Conservation (phyloP, 2,329 filamentous ascomycete species). For the Cladobotryum mycophilum region DNA sequence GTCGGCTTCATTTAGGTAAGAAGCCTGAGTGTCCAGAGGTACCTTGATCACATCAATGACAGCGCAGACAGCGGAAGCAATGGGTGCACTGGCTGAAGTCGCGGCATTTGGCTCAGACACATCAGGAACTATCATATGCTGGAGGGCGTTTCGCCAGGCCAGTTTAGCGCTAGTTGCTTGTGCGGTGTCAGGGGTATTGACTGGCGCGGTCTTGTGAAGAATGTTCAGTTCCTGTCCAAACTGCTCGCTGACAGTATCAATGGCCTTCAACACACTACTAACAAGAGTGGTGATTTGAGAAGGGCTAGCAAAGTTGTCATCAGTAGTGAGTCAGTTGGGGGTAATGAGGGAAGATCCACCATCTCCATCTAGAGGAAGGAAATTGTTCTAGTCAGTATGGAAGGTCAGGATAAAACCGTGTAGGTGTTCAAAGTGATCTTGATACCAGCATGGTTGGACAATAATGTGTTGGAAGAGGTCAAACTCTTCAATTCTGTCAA, state of each 20-base stretch:
- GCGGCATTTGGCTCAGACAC: conserved; percentile 30
- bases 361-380: not conserved
- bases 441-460: not conserved
- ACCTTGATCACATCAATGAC: not conserved
- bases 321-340: conserved; percentile 1
- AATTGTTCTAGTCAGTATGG: not conserved
- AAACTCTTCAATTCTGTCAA: not conserved
- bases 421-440: conserved; percentile 4
- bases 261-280: not conserved
- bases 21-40: conserved; percentile 8
- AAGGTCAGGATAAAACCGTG: not conserved
- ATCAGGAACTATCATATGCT: conserved; percentile 25
- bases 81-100: conserved; percentile 24
- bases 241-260: not conserved
- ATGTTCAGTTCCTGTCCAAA: not conserved
- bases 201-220: not conserved
- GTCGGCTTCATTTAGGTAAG: conserved; percentile 48
- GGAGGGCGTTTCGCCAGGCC: conserved; percentile 2
- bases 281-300: not conserved
- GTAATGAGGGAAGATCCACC: conserved; percentile 1
- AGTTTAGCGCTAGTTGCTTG: conserved; percentile 2
- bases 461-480: not conserved
- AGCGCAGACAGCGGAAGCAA: not conserved
- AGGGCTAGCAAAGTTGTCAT: not conserved
- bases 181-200: conserved; percentile 4